Percentiles rank a stretch among this genome's conserved stretches.
Evolutionary conservation across 805 yeast species (phyloP).

Genomic region (Monosporozyma aerobia): DNA sequence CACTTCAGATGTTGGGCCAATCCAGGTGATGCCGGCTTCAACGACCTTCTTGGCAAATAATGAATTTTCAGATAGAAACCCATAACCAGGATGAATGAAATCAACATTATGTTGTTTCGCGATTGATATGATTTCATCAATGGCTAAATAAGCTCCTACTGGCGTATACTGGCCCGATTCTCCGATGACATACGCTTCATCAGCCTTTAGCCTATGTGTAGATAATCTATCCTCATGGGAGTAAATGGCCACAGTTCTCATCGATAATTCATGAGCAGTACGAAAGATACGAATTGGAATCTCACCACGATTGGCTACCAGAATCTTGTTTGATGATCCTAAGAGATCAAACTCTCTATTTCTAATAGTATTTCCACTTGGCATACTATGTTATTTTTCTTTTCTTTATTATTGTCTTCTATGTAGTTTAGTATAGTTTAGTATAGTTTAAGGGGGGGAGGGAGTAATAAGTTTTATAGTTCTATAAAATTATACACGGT

Average conservation of each 20-base stretch:
- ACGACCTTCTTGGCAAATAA: conserved; percentile 89
- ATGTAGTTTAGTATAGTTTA: neutral
- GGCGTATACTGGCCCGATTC: conserved; percentile 84
- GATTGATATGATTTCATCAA: conserved; percentile 85
- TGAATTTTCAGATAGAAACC: conserved; percentile 82
- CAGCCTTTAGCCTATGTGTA: conserved; percentile 91
- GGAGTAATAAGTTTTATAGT: neutral
- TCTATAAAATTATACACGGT: neutral
- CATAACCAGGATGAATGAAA: conserved; percentile 92
- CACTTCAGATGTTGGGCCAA: conserved; percentile 82
- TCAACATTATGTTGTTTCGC: conserved; percentile 70
- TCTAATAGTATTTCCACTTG: neutral
- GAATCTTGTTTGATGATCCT: conserved; percentile 43
- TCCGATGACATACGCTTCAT: conserved; percentile 89
- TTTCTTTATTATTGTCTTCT: neutral
- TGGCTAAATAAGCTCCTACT: conserved; percentile 90
- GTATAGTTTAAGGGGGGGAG: neutral
- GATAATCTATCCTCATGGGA: conserved; percentile 92
- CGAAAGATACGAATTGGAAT: conserved; percentile 85
- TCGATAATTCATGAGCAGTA: conserved; percentile 93
- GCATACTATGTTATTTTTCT: neutral
- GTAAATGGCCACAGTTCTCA: conserved; percentile 95
- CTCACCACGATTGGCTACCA: conserved; percentile 81
- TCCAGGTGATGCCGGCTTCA: conserved; percentile 87
- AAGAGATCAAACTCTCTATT: conserved; percentile 18